A percentile compares a stretch with the other conserved stretches of the same genome.
Evolutionary conservation across 2,329 filamentous ascomycete species (phyloP).

Genomic region (Alternaria infectoria): DNA sequence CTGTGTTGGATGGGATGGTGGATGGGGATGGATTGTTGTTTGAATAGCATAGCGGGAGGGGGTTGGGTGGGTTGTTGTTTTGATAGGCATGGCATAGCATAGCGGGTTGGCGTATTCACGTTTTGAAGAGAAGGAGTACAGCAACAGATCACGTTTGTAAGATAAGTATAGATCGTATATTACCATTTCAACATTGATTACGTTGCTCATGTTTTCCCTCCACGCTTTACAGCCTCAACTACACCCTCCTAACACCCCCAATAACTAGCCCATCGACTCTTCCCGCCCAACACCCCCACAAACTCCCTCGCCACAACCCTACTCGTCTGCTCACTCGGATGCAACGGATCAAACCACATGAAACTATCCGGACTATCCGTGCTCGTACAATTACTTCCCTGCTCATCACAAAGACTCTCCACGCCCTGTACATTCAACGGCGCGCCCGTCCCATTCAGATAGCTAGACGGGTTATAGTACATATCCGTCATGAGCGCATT

Average conservation of each 20-base stretch:
- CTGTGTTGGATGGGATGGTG: not conserved
- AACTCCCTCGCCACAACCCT: conserved; percentile 64
- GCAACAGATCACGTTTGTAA: not conserved
- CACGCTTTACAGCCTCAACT: not conserved
- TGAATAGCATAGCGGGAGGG: not conserved
- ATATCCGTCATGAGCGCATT: conserved; percentile 69
- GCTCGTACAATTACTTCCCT: conserved; percentile 47
- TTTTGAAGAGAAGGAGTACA: not conserved
- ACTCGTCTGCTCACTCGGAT: conserved; percentile 71
- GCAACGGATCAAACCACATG: conserved; percentile 76
- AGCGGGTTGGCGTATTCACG: not conserved
- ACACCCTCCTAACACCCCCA: conserved; percentile 34
- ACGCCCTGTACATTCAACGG: conserved; percentile 68
- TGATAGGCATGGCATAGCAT: not conserved
- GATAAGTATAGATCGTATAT: not conserved
- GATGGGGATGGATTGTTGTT: not conserved
- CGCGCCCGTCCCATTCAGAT: conserved; percentile 63
- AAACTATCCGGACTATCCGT: conserved; percentile 60
- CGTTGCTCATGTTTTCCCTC: not conserved
- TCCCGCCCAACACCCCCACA: conserved; percentile 60
- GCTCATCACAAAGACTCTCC: conserved; percentile 61
- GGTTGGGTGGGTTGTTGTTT: not conserved
- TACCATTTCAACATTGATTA: not conserved
- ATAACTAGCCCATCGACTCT: conserved; percentile 55
- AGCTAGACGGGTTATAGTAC: conserved; percentile 63